These are phyloP conservation scores for Ustilago trichophora DNA, from an alignment of 1,284 basidiomycete genomes.

Conservation along the genomic window DNA sequence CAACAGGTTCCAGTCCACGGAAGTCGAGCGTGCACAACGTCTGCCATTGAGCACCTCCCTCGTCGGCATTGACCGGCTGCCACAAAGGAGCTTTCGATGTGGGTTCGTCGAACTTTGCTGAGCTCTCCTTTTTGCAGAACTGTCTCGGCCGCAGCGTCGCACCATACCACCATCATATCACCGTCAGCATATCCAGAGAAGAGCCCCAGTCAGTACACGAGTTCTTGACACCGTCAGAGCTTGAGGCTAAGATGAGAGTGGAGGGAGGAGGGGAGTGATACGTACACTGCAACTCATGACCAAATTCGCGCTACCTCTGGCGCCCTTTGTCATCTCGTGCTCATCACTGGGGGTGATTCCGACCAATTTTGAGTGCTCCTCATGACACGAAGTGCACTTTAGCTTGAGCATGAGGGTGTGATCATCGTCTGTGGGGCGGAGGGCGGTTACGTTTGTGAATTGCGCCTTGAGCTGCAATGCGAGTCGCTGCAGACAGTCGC, in stretches of 20 bases:
- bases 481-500: too few species aligned
- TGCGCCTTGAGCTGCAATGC: constrained; percentile 61
- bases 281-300: constrained; percentile 55
- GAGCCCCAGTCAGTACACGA: too few species aligned
- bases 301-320: constrained; percentile 55
- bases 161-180: too few species aligned
- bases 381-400: constrained; percentile 64
- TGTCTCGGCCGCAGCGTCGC: too few species aligned
- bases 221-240: too few species aligned
- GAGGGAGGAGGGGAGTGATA: too few species aligned
- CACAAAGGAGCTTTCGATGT: constrained; percentile 55
- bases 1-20: constrained; percentile 55
- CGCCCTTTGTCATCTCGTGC: constrained; percentile 56
- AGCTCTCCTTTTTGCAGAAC: constrained; percentile 57
- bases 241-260: too few species aligned
- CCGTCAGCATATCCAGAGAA: too few species aligned
- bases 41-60: constrained; percentile 36
- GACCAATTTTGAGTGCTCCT: constrained; percentile 58
- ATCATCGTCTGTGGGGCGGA: constrained; percentile 56
- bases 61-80: constrained; percentile 31
- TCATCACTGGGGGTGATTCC: constrained; percentile 50
- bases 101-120: constrained; percentile 57
- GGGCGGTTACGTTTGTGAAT: constrained; percentile 52
- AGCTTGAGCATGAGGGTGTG: constrained; percentile 51
- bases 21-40: constrained; percentile 62